These are phyloP conservation scores for Pseudopithomyces chartarum DNA, from an alignment of 2,329 filamentous ascomycete genomes.

Conservation along the genomic window DNA sequence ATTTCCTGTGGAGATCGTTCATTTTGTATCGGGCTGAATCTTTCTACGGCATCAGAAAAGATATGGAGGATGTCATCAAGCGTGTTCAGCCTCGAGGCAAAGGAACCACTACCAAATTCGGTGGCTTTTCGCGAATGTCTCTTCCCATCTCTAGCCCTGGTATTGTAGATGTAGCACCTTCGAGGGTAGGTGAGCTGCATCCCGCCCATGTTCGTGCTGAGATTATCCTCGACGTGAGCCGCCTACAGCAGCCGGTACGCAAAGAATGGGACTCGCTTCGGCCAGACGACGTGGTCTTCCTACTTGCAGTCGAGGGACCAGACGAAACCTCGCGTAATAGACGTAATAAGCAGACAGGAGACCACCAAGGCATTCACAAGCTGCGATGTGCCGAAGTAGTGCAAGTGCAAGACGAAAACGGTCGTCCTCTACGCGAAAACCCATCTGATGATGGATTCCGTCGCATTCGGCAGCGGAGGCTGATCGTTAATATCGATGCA, in stretches of 20 bases:
- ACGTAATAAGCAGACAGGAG: slow-evolving; percentile 53
- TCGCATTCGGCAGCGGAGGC: slow-evolving; percentile 66
- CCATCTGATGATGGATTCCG: slow-evolving; percentile 67
- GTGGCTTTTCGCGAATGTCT: slow-evolving; percentile 90
- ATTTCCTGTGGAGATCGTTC: slow-evolving; percentile 96
- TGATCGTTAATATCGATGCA: slow-evolving; percentile 83
- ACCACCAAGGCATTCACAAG: slow-evolving; percentile 69
- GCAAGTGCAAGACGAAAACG: slow-evolving; percentile 84
- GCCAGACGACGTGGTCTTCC: slow-evolving; percentile 86
- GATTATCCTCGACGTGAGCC: slow-evolving; percentile 80
- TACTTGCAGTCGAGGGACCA: slow-evolving; percentile 74
- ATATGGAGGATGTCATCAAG: slow-evolving; percentile 82
- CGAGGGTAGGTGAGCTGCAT: slow-evolving; percentile 79
- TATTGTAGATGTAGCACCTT: slow-evolving; percentile 82
- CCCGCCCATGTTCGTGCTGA: slow-evolving; percentile 88
- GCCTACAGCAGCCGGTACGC: slow-evolving; percentile 74
- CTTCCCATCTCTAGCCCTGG: slow-evolving; percentile 83
- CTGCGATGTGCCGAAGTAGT: slow-evolving; percentile 85
- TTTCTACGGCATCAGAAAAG: slow-evolving; percentile 91
- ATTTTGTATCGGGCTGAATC: slow-evolving; percentile 87
- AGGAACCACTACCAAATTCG: slow-evolving; percentile 71
- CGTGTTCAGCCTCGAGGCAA: slow-evolving; percentile 73
- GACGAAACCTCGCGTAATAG: slow-evolving; percentile 62
- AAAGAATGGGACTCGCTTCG: slow-evolving; percentile 89
- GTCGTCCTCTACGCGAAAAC: slow-evolving; percentile 70